These are phyloP conservation scores for Physcomitrellopsis africana DNA, from an alignment of 225 moss, liverwort and hornwort genomes.

Conservation along the genomic window DNA sequence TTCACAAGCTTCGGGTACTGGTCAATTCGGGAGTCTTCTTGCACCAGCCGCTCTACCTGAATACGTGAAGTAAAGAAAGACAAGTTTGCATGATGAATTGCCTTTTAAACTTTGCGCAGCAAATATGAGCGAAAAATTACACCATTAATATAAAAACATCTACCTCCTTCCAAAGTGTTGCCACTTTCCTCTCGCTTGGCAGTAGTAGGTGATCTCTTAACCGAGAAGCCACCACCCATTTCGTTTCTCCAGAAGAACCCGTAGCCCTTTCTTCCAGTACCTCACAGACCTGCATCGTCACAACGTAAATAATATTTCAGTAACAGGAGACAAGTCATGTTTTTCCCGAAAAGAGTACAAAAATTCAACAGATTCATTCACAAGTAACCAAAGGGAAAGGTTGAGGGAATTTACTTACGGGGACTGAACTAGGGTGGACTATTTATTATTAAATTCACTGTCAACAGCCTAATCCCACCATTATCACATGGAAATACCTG, in stretches of 20 bases:
- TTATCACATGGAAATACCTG: conserved; percentile 5
- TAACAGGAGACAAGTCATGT: not conserved
- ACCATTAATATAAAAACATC: conserved; percentile 1
- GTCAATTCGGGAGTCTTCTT: conserved; percentile 97
- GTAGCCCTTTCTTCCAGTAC: conserved; percentile 79
- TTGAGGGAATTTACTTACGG: not conserved
- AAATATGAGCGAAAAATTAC: not conserved
- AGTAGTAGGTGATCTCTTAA: conserved; percentile 90
- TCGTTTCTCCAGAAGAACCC: conserved; percentile 52
- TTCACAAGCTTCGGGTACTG: conserved; percentile 96
- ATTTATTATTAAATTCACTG: conserved; percentile 3
- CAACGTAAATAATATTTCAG: conserved; percentile 10
- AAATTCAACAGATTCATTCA: conserved; percentile 4
- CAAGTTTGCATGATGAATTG: conserved; percentile 4
- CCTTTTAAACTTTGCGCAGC: not conserved
- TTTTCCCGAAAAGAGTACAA: conserved; percentile 1
- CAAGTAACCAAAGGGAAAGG: not conserved
- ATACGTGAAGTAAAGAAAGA: conserved; percentile 33
- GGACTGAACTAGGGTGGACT: not conserved
- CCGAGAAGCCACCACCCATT: conserved; percentile 94
- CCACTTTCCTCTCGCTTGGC: conserved; percentile 76
- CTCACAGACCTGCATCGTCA: conserved; percentile 79
- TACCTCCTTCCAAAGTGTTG: conserved; percentile 83
- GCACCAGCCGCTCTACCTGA: conserved; percentile 87
- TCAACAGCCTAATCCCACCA: conserved; percentile 1